phyloP scores from a whole-genome alignment of 1,284 basidiomycete genomes.

The Athelia psychrophila region DNA sequence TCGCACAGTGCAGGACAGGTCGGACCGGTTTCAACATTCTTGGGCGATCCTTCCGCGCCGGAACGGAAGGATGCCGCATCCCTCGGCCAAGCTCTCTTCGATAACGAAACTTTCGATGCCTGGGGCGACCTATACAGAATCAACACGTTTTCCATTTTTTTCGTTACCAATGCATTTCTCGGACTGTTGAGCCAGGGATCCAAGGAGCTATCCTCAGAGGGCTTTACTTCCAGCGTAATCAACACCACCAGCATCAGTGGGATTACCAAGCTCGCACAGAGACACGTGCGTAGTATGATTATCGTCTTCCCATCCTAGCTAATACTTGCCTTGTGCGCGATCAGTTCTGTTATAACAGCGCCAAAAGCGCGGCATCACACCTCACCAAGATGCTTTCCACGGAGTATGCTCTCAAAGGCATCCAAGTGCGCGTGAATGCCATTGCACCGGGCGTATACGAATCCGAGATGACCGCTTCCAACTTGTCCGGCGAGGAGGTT shows the following conservation, averaged over 20 bases:
- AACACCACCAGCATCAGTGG: conserved; percentile 79
- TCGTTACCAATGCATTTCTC: conserved; percentile 72
- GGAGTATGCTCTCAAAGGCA: conserved; percentile 64
- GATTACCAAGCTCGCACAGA: conserved; percentile 62
- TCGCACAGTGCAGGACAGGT: conserved; percentile 62
- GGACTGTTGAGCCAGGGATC: conserved; percentile 72
- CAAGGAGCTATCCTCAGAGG: conserved; percentile 41
- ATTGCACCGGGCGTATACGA: conserved; percentile 70
- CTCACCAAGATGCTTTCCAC: conserved; percentile 73
- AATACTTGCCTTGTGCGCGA: conserved; percentile 21
- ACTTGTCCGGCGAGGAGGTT: conserved; percentile 40
- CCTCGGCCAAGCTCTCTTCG: conserved; percentile 62
- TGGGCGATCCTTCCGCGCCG: conserved; percentile 51
- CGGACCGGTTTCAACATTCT: conserved; percentile 59
- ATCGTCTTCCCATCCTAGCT: background rate
- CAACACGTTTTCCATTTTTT: conserved; percentile 73
- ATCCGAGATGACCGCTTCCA: conserved; percentile 70
- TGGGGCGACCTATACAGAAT: conserved; percentile 62
- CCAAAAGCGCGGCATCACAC: conserved; percentile 74
- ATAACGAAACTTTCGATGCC: conserved; percentile 57
- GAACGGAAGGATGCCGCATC: conserved; percentile 60
- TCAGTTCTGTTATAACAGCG: conserved; percentile 77
- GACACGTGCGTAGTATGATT: conserved; percentile 59
- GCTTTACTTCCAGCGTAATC: conserved; percentile 62
- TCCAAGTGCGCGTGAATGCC: conserved; percentile 64